Percentiles rank a stretch among this genome's conserved stretches.
These are phyloP conservation scores for Euphorbia schlechtendalii DNA, from an alignment of 441 rosid species.

Conservation along the genomic window DNA sequence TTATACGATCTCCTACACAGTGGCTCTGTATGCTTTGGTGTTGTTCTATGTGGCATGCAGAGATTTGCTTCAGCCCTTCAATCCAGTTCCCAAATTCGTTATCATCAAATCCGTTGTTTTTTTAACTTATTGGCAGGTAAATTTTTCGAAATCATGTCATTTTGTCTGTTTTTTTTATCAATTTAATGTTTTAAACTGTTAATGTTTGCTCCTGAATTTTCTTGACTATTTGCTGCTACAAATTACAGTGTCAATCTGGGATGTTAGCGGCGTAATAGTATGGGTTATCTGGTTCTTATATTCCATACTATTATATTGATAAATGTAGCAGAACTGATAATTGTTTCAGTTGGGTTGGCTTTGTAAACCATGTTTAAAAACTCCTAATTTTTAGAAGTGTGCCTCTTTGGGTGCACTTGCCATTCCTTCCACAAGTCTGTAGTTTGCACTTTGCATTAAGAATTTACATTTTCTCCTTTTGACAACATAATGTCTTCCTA, in stretches of 20 bases:
- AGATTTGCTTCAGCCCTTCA: constrained; percentile 96
- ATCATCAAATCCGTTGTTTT: constrained; percentile 92
- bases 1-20: constrained; percentile 83
- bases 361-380: too few species aligned
- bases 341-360: too few species aligned
- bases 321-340: too few species aligned
- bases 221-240: neutral
- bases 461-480: too few species aligned
- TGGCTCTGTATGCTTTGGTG: constrained; percentile 85
- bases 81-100: constrained; percentile 94
- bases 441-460: too few species aligned
- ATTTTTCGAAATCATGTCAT: constrained; percentile 10
- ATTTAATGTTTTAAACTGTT: neutral
- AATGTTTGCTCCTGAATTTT: neutral
- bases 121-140: constrained; percentile 98
- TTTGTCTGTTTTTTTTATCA: neutral
- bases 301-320: too few species aligned
- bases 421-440: too few species aligned
- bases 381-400: too few species aligned
- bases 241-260: too few species aligned
- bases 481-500: too few species aligned
- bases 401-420: neutral
- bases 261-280: too few species aligned
- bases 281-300: too few species aligned
- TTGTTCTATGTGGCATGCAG: constrained; percentile 92